Evolutionary conservation across 257 asterid genomes (phyloP), one percentile per base, ranked within the genome.

Genomic region (Gentiana straminea): DNA sequence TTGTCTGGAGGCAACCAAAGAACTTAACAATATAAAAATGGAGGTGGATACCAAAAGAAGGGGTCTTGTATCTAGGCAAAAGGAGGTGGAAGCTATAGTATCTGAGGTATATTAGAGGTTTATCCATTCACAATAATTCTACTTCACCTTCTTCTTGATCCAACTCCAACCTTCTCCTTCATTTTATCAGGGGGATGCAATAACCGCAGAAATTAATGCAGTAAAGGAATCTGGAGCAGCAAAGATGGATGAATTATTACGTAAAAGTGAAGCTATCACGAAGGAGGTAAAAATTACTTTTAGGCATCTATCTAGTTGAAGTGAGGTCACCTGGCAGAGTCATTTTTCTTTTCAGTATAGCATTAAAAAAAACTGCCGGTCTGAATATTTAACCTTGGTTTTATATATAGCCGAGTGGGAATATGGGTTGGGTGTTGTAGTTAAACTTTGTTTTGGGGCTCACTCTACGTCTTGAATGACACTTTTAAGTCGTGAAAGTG

Each of bases 21-120:
- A 86, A 76, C 49, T 84, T 54, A 82, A 69, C 37, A 80, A 70
- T 61, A 86, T 89, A 62, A 76, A 74, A 68, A 33, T 52, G 56
- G 92, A 86, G 75, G 80, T 75, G 65, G 89, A 73, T 58, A 68
- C 94, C 60, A 77, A 63, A 65, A 86, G 77, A 71, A 72, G 41
- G 13, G 68, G 45, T n/a, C 82, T 86, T 45, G 74, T 69, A 57
- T 66, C 55, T 51, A 77, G 83, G 81, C 79, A 82, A 56, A 71
- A 69, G 60, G 78, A 79, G 62, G 79, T 90, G 73, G 94, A 86
- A 64, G 71, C 80, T 41, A 67, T 72, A 59, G 73, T 86, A 51
- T 78, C 75, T 37, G 85, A 86, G 95, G 96, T 84, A 71, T 35
- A 45, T 51, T 61, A 36, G 49, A 49, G 24, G 47, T 38, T 45